These are phyloP conservation scores for Zymoseptoria crescenta DNA, from an alignment of 2,329 filamentous ascomycete species.

Conservation along the genomic window DNA sequence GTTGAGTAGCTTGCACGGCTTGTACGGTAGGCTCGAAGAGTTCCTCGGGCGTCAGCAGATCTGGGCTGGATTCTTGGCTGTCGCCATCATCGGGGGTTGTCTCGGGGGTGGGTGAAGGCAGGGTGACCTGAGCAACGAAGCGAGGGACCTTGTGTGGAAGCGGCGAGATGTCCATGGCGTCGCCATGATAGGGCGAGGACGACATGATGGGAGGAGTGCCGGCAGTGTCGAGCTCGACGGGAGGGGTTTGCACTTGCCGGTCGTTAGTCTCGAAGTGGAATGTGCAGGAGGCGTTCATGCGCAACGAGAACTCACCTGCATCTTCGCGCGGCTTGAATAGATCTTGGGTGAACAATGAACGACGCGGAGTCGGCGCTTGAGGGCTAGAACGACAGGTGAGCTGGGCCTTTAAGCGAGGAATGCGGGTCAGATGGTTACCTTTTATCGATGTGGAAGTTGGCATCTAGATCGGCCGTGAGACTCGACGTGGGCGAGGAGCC, in stretches of 20 bases:
- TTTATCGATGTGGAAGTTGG: constrained; percentile 93
- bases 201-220: constrained; percentile 72
- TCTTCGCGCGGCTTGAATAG: constrained; percentile 47
- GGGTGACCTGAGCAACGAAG: constrained; percentile 52
- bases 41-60: constrained; percentile 27
- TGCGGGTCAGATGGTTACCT: constrained; percentile 54
- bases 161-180: constrained; percentile 90
- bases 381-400: constrained; percentile 54
- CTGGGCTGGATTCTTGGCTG: constrained; percentile 24
- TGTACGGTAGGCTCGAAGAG: constrained; percentile 5
- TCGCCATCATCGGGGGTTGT: constrained; percentile 37
- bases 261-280: constrained; percentile 10
- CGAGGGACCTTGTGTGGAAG: constrained; percentile 74
- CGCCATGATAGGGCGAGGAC: constrained; percentile 73
- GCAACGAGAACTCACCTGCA: constrained; percentile 24
- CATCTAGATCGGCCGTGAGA: constrained; percentile 85
- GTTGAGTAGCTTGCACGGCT: neutral
- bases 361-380: constrained; percentile 71
- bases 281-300: constrained; percentile 24
- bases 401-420: constrained; percentile 24
- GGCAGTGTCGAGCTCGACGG: constrained; percentile 55
- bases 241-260: constrained; percentile 35
- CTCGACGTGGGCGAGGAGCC: constrained; percentile 88
- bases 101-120: constrained; percentile 65
- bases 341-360: constrained; percentile 73